These are phyloP conservation scores for Aspergillus ruber DNA, from an alignment of 2,329 filamentous ascomycete genomes.

Conservation along the genomic window DNA sequence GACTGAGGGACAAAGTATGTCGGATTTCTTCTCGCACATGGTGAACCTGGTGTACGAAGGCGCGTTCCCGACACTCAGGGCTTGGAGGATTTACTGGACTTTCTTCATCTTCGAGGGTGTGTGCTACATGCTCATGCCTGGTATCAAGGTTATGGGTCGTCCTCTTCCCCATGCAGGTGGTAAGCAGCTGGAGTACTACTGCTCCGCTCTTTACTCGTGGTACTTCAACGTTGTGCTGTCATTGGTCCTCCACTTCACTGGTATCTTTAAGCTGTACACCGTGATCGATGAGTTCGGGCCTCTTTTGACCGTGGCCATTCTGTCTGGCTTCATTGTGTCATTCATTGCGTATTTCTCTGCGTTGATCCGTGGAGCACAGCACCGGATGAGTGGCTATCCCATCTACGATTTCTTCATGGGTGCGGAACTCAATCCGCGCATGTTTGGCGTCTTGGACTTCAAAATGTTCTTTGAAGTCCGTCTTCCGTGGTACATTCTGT, in stretches of 20 bases:
- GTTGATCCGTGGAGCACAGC: conserved; percentile 68
- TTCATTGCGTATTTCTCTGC: conserved; percentile 84
- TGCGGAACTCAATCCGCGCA: conserved; percentile 75
- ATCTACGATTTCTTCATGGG: conserved; percentile 92
- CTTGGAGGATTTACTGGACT: conserved; percentile 91
- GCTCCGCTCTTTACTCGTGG: conserved; percentile 80
- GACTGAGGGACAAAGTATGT: conserved; percentile 57
- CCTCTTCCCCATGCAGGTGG: conserved; percentile 74
- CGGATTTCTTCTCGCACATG: conserved; percentile 67
- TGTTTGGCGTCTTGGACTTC: conserved; percentile 80
- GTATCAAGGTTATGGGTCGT: conserved; percentile 82
- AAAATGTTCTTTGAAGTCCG: conserved; percentile 96
- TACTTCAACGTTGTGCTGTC: conserved; percentile 75
- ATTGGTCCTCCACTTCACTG: conserved; percentile 69
- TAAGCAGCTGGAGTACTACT: conserved; percentile 89
- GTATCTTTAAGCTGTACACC: conserved; percentile 81
- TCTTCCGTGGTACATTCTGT: conserved; percentile 85
- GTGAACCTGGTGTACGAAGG: conserved; percentile 68
- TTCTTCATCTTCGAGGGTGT: conserved; percentile 81
- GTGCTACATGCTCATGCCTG: conserved; percentile 79
- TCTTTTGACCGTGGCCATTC: conserved; percentile 84
- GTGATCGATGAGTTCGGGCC: conserved; percentile 94
- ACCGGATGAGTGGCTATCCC: conserved; percentile 81
- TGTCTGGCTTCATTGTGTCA: conserved; percentile 79
- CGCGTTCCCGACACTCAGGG: conserved; percentile 73